Conservation (phyloP, 352 stramenopile genomes). For the Globisporangium barbulae region DNA sequence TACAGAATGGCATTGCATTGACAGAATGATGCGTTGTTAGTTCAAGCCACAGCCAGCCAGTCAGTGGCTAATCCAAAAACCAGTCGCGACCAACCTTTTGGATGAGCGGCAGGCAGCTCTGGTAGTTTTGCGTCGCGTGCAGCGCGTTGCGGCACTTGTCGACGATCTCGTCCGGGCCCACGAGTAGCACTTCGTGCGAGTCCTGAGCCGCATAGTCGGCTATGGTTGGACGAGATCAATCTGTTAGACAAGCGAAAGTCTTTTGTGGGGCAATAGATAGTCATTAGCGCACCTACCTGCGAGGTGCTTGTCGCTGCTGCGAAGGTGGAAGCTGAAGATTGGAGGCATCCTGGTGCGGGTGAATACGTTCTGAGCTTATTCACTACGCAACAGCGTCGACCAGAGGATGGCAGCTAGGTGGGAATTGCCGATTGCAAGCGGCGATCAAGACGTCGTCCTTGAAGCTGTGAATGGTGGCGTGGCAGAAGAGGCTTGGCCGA, state of each 20-base stretch:
- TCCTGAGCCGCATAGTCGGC: slow-evolving; percentile 30
- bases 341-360: slow-evolving; percentile 12
- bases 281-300: slow-evolving; percentile 21
- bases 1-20: not conserved
- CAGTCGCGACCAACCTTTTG: slow-evolving; percentile 23
- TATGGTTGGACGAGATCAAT: not conserved
- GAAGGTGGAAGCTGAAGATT: slow-evolving; percentile 22
- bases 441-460: not conserved
- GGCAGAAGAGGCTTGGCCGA: not conserved
- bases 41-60: not conserved
- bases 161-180: slow-evolving; percentile 37
- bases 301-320: slow-evolving; percentile 35
- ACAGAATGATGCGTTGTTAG: not conserved
- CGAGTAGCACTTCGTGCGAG: slow-evolving; percentile 35
- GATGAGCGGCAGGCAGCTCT: slow-evolving; percentile 44
- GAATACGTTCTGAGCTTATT: not conserved
- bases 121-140: slow-evolving; percentile 34
- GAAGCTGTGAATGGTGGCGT: not conserved
- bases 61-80: not conserved
- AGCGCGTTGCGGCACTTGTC: slow-evolving; percentile 30
- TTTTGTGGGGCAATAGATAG: not conserved
- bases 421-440: not conserved
- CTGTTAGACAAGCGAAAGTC: not conserved
- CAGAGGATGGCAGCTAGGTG: not conserved
- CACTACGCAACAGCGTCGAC: not conserved